Conservation (phyloP, 2,329 filamentous ascomycete genomes). For the Colletotrichum liaoningense region DNA sequence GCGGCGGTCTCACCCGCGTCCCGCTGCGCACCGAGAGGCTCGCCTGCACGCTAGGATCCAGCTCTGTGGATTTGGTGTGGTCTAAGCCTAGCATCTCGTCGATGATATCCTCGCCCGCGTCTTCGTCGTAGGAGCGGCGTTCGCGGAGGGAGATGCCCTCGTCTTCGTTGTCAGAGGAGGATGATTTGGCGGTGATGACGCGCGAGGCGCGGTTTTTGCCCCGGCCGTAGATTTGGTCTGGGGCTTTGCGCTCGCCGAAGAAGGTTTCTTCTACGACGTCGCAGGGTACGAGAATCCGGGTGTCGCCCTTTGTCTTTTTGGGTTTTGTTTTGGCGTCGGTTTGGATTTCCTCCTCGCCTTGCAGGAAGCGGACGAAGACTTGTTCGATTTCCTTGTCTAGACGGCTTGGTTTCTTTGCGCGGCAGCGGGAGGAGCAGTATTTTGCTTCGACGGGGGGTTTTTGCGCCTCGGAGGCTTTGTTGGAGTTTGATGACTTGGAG, state of each 20-base stretch:
- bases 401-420: slow-evolving; percentile 60
- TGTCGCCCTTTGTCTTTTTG: slow-evolving; percentile 60
- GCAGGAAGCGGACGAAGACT: slow-evolving; percentile 54
- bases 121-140: slow-evolving; percentile 41
- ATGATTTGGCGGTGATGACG: slow-evolving; percentile 45
- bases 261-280: slow-evolving; percentile 60
- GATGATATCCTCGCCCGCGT: slow-evolving; percentile 26
- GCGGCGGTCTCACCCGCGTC: slow-evolving; percentile 48
- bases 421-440: slow-evolving; percentile 69
- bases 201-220: slow-evolving; percentile 57
- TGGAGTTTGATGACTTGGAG: background rate
- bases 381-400: slow-evolving; percentile 64
- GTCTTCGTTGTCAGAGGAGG: slow-evolving; percentile 36
- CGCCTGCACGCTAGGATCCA: slow-evolving; percentile 54
- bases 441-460: slow-evolving; percentile 46
- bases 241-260: slow-evolving; percentile 24
- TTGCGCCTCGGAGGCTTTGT: slow-evolving; percentile 37
- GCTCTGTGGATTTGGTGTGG: slow-evolving; percentile 44
- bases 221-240: slow-evolving; percentile 51
- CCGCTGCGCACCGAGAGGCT: slow-evolving; percentile 51
- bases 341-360: slow-evolving; percentile 33
- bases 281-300: slow-evolving; percentile 60
- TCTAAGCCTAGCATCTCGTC: slow-evolving; percentile 27
- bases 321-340: background rate
- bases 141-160: slow-evolving; percentile 45